Conservation (phyloP, 345 rosid genomes). For the Camelina neglecta region DNA sequence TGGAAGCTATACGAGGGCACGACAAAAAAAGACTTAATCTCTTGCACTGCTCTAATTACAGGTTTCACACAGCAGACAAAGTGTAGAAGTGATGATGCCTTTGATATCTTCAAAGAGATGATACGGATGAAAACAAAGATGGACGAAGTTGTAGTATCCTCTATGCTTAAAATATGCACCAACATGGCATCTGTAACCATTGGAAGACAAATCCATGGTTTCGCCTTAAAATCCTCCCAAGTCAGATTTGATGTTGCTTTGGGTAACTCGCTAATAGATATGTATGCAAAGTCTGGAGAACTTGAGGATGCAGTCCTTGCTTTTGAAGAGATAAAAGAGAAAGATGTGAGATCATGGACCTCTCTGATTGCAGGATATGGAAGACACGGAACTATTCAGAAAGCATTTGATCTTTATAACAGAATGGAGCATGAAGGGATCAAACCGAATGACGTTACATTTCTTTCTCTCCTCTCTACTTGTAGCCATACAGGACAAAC, state of each 20-base stretch:
- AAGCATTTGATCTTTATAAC: slow-evolving; percentile 61
- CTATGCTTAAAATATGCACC: slow-evolving; percentile 69
- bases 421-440: slow-evolving; percentile 60
- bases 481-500: slow-evolving; percentile 72
- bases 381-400: slow-evolving; percentile 60
- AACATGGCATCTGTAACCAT: slow-evolving; percentile 49
- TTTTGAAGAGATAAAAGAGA: slow-evolving; percentile 59
- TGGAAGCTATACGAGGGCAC: slow-evolving; percentile 44
- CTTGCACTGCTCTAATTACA: slow-evolving; percentile 68
- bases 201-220: slow-evolving; percentile 76
- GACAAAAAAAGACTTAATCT: slow-evolving; percentile 53
- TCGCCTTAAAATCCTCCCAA: slow-evolving; percentile 54
- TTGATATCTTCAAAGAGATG: slow-evolving; percentile 63
- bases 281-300: slow-evolving; percentile 82
- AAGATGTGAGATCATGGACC: slow-evolving; percentile 76
- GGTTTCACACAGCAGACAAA: slow-evolving; percentile 52
- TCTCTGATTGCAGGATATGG: slow-evolving; percentile 73
- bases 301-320: slow-evolving; percentile 57
- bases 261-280: slow-evolving; percentile 71
- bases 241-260: slow-evolving; percentile 53
- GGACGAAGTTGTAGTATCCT: slow-evolving; percentile 61
- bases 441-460: slow-evolving; percentile 68
- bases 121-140: slow-evolving; percentile 49
- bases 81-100: slow-evolving; percentile 48
- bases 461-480: slow-evolving; percentile 68